Evolutionary conservation across 1,284 basidiomycete species (phyloP).

Genomic region (Malassezia brasiliensis): DNA sequence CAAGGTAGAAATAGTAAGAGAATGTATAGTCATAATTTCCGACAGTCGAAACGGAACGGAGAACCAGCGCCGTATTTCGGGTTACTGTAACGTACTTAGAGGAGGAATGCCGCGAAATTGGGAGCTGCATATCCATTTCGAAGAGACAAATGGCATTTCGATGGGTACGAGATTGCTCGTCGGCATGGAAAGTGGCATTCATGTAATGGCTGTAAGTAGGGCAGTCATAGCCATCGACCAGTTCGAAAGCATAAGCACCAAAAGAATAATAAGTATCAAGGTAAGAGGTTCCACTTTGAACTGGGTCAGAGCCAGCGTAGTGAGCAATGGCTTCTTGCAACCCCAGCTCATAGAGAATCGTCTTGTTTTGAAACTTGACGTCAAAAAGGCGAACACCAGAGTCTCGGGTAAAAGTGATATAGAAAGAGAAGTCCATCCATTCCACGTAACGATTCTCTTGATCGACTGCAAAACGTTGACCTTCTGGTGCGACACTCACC

Average conservation of each 20-base stretch:
- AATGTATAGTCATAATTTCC: conserved; percentile 54
- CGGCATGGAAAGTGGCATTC: conserved; percentile 55
- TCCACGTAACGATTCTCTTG: conserved; percentile 54
- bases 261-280: conserved; percentile 47
- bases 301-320: conserved; percentile 57
- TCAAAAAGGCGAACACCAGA: conserved; percentile 63
- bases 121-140: conserved; percentile 57
- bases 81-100: conserved; percentile 49
- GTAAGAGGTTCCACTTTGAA: conserved; percentile 59
- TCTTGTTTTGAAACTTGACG: conserved; percentile 57
- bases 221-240: conserved; percentile 53
- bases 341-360: conserved; percentile 59
- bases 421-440: conserved; percentile 61
- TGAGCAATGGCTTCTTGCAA: conserved; percentile 44
- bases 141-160: conserved; percentile 59
- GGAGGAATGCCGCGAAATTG: conserved; percentile 58
- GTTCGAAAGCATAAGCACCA: conserved; percentile 53
- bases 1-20: conserved; percentile 60
- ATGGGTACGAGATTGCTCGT: conserved; percentile 51
- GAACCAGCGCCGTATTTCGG: conserved; percentile 52
- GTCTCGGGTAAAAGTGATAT: conserved; percentile 58
- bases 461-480: conserved; percentile 57
- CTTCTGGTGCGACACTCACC: conserved; percentile 55
- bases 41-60: conserved; percentile 57
- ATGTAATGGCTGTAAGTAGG: conserved; percentile 58